Evolutionary conservation across 2,329 filamentous ascomycete genomes (phyloP).

Genomic region (Hawksworthiomyces lignivorus): DNA sequence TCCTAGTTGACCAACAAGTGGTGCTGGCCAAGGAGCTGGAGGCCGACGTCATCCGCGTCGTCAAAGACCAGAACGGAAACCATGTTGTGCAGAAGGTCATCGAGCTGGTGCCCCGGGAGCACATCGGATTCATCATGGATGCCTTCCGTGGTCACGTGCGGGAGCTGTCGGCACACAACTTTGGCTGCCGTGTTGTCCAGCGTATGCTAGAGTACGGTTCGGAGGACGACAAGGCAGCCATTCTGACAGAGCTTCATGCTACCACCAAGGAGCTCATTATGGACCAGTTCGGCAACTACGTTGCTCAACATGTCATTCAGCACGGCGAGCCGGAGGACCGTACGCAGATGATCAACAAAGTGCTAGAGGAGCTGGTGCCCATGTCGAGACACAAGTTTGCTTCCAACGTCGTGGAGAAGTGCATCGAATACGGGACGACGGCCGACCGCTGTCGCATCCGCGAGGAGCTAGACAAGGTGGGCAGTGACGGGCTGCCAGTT

Average conservation of each 20-base stretch:
- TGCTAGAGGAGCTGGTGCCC: constrained; percentile 62
- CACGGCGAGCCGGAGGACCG: constrained; percentile 68
- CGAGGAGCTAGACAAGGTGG: constrained; percentile 49
- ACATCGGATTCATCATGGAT: constrained; percentile 79
- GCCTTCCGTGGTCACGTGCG: constrained; percentile 70
- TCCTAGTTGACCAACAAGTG: constrained; percentile 79
- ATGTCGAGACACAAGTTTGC: constrained; percentile 94
- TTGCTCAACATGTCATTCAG: constrained; percentile 83
- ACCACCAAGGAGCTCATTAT: constrained; percentile 66
- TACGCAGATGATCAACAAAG: constrained; percentile 62
- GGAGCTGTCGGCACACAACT: constrained; percentile 67
- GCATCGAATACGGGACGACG: constrained; percentile 63
- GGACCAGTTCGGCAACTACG: constrained; percentile 93
- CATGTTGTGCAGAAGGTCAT: constrained; percentile 96
- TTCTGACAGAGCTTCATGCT: constrained; percentile 72
- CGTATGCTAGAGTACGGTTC: constrained; percentile 79
- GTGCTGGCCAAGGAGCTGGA: constrained; percentile 59
- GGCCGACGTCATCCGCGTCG: constrained; percentile 64
- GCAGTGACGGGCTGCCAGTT: constrained; percentile 59
- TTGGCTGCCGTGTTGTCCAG: constrained; percentile 89
- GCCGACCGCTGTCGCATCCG: constrained; percentile 65
- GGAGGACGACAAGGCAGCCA: constrained; percentile 58
- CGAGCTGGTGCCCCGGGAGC: constrained; percentile 65
- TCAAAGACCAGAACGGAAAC: constrained; percentile 87
- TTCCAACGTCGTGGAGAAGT: constrained; percentile 95